These are phyloP conservation scores for Loxodes magnus DNA, from an alignment of 73 alveolate genomes.

Conservation along the genomic window DNA sequence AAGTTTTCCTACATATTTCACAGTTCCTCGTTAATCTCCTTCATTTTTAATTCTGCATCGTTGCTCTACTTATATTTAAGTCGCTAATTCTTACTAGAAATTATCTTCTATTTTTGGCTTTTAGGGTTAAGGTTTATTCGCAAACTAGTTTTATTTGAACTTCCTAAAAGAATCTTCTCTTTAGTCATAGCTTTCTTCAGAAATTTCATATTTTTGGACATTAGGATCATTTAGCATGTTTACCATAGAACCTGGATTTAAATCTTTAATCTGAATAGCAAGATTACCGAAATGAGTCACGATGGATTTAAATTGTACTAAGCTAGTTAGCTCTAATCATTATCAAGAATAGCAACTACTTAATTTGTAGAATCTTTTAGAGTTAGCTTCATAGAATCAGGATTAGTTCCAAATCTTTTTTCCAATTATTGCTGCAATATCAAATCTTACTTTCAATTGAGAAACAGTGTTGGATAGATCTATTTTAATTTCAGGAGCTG, in stretches of 20 bases:
- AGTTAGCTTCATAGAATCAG: slow-evolving; percentile 65
- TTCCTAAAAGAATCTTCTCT: slow-evolving; percentile 66
- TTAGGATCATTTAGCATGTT: slow-evolving; percentile 63
- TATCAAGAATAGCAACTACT: slow-evolving; percentile 50
- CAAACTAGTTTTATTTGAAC: slow-evolving; percentile 59
- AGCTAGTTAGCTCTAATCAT: slow-evolving; percentile 49
- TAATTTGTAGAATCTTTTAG: slow-evolving; percentile 49
- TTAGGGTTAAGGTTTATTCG: slow-evolving; percentile 67
- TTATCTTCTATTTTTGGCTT: slow-evolving; percentile 56
- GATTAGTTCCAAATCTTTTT: slow-evolving; percentile 69
- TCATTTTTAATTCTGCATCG: slow-evolving; percentile 72
- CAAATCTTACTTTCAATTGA: slow-evolving; percentile 42
- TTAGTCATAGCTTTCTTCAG: slow-evolving; percentile 75
- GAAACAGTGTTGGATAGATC: slow-evolving; percentile 49
- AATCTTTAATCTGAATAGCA: slow-evolving; percentile 77
- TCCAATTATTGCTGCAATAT: slow-evolving; percentile 23
- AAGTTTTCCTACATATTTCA: slow-evolving; percentile 82
- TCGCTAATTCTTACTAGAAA: slow-evolving; percentile 65
- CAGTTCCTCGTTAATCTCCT: slow-evolving; percentile 91
- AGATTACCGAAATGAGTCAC: slow-evolving; percentile 61
- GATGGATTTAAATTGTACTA: slow-evolving; percentile 60
- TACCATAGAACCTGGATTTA: slow-evolving; percentile 62
- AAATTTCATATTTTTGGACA: slow-evolving; percentile 74
- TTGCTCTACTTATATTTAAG: slow-evolving; percentile 37
- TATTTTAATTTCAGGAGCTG: slow-evolving; percentile 70